Evolutionary conservation across 2,329 filamentous ascomycete species (phyloP).

Genomic region (Fusarium anguioides): DNA sequence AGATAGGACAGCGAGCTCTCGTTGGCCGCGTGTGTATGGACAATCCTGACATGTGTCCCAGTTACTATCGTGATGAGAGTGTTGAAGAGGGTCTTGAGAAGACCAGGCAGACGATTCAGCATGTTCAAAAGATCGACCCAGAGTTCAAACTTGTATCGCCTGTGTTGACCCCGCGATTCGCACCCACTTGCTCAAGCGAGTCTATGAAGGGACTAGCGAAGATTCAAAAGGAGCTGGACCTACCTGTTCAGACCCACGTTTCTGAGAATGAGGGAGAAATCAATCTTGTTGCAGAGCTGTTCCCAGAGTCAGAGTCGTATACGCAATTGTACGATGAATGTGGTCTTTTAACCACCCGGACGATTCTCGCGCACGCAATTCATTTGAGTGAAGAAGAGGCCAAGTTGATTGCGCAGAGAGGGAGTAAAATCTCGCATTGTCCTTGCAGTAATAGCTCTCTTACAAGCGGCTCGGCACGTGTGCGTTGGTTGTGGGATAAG

Average conservation of each 20-base stretch:
- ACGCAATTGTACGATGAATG: constrained; percentile 81
- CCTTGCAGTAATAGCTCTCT: constrained; percentile 87
- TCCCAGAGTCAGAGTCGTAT: constrained; percentile 74
- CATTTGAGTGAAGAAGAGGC: constrained; percentile 78
- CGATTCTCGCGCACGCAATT: constrained; percentile 87
- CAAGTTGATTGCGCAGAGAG: constrained; percentile 67
- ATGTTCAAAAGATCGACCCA: constrained; percentile 77
- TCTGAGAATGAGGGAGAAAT: constrained; percentile 84
- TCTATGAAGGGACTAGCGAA: constrained; percentile 72
- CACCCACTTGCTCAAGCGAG: constrained; percentile 68
- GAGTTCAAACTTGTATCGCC: constrained; percentile 73
- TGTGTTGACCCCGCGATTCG: constrained; percentile 81
- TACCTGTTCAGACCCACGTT: constrained; percentile 89
- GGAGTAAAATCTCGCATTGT: constrained; percentile 82
- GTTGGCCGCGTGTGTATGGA: constrained; percentile 98
- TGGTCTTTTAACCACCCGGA: constrained; percentile 76
- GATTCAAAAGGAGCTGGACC: constrained; percentile 69
- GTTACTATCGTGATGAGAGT: constrained; percentile 82
- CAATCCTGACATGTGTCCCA: constrained; percentile 70
- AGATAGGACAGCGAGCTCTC: constrained; percentile 85
- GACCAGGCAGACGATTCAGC: constrained; percentile 69
- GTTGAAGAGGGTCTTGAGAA: constrained; percentile 66
- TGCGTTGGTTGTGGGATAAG: constrained; percentile 78
- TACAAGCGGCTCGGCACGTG: constrained; percentile 80
- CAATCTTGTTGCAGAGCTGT: constrained; percentile 74